Evolutionary conservation across 192 early-diverging fungal genomes (phyloP).

Genomic region (Podochytrium sp.): DNA sequence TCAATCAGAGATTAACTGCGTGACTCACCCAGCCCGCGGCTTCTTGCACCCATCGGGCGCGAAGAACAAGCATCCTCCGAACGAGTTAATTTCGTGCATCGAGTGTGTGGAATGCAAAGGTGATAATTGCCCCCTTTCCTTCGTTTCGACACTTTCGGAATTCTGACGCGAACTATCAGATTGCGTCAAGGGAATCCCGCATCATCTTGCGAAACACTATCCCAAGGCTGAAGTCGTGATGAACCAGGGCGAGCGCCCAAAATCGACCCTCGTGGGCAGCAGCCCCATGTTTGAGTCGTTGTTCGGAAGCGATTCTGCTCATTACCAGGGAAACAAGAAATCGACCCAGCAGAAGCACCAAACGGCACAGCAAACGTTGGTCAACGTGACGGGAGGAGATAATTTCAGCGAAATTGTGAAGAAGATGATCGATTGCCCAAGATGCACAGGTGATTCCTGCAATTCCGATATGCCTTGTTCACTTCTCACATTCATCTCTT

Average conservation of each 20-base stretch:
- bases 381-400: not conserved
- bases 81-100: constrained; percentile 20
- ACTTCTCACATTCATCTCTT: no score
- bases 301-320: constrained; percentile 4
- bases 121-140: not conserved
- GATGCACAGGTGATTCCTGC: constrained; percentile 15
- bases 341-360: not conserved
- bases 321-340: constrained; percentile 1
- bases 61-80: not conserved
- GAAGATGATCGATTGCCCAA: constrained; percentile 21
- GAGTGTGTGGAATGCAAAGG: constrained; percentile 36
- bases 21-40: constrained; percentile 20
- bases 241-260: not conserved
- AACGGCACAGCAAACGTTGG: constrained; percentile 5
- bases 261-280: not conserved
- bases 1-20: no score
- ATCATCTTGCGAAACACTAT: constrained; percentile 6
- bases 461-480: not conserved
- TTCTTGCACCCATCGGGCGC: constrained; percentile 26
- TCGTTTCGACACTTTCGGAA: not conserved
- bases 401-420: constrained; percentile 4
- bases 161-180: not conserved
- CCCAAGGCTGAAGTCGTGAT: not conserved
- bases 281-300: constrained; percentile 24
- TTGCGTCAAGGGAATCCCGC: constrained; percentile 13